Evolutionary conservation across 225 moss, liverwort and hornwort genomes (phyloP), one percentile per base, ranked within the genome.

Genomic region (Pleurozium schreberi): DNA sequence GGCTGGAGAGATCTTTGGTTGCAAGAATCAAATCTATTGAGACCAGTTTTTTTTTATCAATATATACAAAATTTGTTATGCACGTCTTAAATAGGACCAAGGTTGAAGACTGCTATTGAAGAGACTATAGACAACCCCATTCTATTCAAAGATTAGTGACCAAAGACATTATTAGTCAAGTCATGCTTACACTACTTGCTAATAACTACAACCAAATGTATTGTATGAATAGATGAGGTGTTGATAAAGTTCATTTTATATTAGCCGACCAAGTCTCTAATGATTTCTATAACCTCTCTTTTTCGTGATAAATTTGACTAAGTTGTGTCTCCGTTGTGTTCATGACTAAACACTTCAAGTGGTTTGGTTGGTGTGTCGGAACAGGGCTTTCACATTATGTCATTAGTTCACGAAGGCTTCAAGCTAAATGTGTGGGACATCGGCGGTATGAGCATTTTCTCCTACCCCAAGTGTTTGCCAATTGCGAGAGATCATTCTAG

Each of bases 341-440:
- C 60, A 21, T 42, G 81, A 81, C 9, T 45, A 81, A 61, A 21
- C 22, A 53, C 15, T 28, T 15, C 40, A 36, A 30, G 40, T 77
- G 78, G 57, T 81, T 69, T 81, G 22, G 73, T 19, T 30, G 43
- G 18, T 84, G 70, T 18, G 26, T 84, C 67, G 74, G 83, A n/a
- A 62, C 86, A 94, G 90, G 95, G 95, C 23, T 95, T 95, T 64
- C 93, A 95, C 78, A 90, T 95, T 75, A 88, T 81, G 89, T 93
- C 93, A 60, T 40, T 95, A 43, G 87, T 95, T 76, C 92, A 92
- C 50, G 90, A 90, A 65, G 91, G 89, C 14, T 91, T 95, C 71
- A 95, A 93, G 91, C 91, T 95, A 36, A 92, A 95, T 7, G 91
- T 93, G 47, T 95, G 93, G 95, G 95, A 93, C 82, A 85, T 92